Evolutionary conservation across 2,329 filamentous ascomycete genomes (phyloP).

Genomic region (Paracoccidioides brasiliensis): DNA sequence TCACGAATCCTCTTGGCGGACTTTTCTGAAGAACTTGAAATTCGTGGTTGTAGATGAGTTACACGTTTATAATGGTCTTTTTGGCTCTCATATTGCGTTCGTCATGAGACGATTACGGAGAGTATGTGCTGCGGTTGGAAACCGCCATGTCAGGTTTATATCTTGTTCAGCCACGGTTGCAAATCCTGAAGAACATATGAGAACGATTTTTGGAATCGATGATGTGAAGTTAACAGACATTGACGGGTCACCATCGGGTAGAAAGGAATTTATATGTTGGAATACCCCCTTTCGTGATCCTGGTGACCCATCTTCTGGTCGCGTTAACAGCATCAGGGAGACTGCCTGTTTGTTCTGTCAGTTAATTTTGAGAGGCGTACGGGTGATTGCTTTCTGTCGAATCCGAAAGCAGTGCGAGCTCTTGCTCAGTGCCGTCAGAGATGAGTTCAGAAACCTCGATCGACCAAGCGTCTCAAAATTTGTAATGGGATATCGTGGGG

Average conservation of each 20-base stretch:
- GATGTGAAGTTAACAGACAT: constrained; percentile 72
- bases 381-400: constrained; percentile 85
- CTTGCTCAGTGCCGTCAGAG: constrained; percentile 64
- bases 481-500: constrained; percentile 91
- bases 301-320: constrained; percentile 69
- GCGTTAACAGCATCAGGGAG: constrained; percentile 70
- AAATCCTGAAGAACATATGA: constrained; percentile 84
- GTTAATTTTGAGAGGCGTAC: constrained; percentile 71
- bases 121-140: constrained; percentile 82
- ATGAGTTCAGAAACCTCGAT: constrained; percentile 60
- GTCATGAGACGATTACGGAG: constrained; percentile 83
- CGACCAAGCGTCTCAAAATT: constrained; percentile 60
- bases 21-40: constrained; percentile 74
- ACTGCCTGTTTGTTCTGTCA: constrained; percentile 86
- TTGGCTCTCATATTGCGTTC: constrained; percentile 86
- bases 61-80: constrained; percentile 90
- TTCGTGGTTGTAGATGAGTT: constrained; percentile 88
- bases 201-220: constrained; percentile 79
- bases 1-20: constrained; percentile 79
- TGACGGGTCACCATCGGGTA: constrained; percentile 81
- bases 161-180: constrained; percentile 94
- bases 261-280: constrained; percentile 95
- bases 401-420: constrained; percentile 81
- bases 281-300: constrained; percentile 93
- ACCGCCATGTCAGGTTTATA: constrained; percentile 73